A percentile compares a stretch with the other conserved stretches of the same genome.
Evolutionary conservation across 1,284 basidiomycete genomes (phyloP).

Genomic region (Ustilago esculenta): DNA sequence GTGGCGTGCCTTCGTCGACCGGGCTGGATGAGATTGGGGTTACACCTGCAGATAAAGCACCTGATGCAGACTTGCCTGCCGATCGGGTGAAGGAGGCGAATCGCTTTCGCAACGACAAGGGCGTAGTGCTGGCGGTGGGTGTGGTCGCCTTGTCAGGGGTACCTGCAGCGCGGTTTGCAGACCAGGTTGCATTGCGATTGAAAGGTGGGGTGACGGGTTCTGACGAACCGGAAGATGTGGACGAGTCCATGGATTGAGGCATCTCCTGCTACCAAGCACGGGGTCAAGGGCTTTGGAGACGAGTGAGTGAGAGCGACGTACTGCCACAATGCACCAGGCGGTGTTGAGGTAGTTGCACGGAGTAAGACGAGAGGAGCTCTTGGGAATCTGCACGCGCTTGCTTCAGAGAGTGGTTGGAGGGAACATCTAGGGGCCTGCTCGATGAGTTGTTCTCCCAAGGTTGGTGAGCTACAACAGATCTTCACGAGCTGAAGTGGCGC

Average conservation of each 20-base stretch:
- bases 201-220: constrained; percentile 36
- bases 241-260: constrained; percentile 32
- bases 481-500: no score
- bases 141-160: constrained; percentile 17
- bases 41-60: constrained; percentile 5
- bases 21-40: constrained; percentile 10
- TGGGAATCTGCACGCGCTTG: no score
- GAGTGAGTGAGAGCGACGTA: no score
- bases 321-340: no score
- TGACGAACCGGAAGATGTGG: constrained; percentile 15
- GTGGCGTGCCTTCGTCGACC: constrained; percentile 5
- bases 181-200: constrained; percentile 34
- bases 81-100: constrained; percentile 42
- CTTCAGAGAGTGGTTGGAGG: no score
- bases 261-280: no score
- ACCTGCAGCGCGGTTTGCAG: constrained; percentile 6
- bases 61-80: constrained; percentile 16
- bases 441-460: no score
- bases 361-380: no score
- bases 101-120: constrained; percentile 19
- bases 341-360: no score
- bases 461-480: no score
- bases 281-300: no score
- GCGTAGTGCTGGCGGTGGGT: constrained; percentile 1
- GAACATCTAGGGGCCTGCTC: no score